These are phyloP conservation scores for Tieghemostelium lacteum DNA, from an alignment of 78 protist genomes.

Conservation along the genomic window DNA sequence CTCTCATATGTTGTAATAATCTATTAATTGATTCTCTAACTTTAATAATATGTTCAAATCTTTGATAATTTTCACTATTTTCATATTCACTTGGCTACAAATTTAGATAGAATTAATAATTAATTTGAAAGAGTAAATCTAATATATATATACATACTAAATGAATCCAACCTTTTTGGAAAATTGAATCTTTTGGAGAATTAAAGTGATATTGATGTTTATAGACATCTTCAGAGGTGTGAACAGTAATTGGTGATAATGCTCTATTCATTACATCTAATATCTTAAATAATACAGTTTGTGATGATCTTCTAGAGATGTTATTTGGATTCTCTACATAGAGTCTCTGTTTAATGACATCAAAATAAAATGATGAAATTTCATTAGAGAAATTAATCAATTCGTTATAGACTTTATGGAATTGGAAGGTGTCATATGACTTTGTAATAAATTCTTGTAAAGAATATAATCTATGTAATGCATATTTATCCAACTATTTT, in stretches of 20 bases:
- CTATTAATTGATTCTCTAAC: conserved; percentile 34
- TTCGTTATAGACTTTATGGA: conserved; percentile 22
- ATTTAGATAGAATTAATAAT: not conserved
- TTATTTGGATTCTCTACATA: conserved; percentile 78
- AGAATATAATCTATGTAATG: conserved; percentile 4
- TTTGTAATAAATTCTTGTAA: conserved; percentile 6
- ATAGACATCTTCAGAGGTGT: conserved; percentile 59
- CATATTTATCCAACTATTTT: conserved; percentile 48
- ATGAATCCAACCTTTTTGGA: conserved; percentile 43
- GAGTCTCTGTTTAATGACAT: conserved; percentile 85
- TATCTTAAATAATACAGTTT: conserved; percentile 67
- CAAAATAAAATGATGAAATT: conserved; percentile 91
- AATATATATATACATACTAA: not conserved
- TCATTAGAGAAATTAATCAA: conserved; percentile 59
- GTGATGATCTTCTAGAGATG: conserved; percentile 60
- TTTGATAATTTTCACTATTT: not conserved
- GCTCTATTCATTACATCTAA: conserved; percentile 44
- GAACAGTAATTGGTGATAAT: conserved; percentile 60
- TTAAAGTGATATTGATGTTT: conserved; percentile 39
- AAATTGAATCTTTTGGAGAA: conserved; percentile 40
- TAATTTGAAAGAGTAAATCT: not conserved
- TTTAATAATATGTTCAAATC: conserved; percentile 26
- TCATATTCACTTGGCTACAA: not conserved
- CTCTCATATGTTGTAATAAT: conserved; percentile 50
- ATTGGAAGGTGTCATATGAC: conserved; percentile 70